Percentiles rank a stretch among this genome's conserved stretches.
phyloP scores from a whole-genome alignment of 2,329 filamentous ascomycete species.

The Penicillium sp. region DNA sequence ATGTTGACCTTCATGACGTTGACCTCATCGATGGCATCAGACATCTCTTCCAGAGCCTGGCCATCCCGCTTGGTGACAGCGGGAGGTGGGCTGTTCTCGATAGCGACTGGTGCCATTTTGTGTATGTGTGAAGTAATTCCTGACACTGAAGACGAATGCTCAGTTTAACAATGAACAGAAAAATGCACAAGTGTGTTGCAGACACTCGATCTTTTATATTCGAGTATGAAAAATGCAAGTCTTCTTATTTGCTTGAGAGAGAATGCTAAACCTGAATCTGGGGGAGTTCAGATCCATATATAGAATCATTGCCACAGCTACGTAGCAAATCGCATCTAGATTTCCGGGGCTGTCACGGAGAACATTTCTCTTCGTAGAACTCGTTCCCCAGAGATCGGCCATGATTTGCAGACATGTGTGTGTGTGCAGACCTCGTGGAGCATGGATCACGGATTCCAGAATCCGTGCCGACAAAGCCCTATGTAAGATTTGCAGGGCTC shows the following conservation, averaged over 20 bases:
- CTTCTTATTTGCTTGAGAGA: neutral
- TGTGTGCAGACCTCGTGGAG: constrained; percentile 11
- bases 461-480: constrained; percentile 24
- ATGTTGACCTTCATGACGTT: constrained; percentile 60
- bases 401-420: constrained; percentile 19
- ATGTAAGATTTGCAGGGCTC: neutral
- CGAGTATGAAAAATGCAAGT: neutral
- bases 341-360: constrained; percentile 17
- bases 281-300: constrained; percentile 14
- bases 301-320: constrained; percentile 5
- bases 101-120: constrained; percentile 33
- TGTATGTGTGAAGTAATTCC: neutral
- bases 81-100: constrained; percentile 22
- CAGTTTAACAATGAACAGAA: neutral
- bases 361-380: constrained; percentile 2
- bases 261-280: neutral
- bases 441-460: constrained; percentile 31
- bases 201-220: neutral
- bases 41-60: constrained; percentile 58
- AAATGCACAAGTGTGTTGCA: neutral
- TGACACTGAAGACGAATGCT: neutral
- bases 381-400: constrained; percentile 4
- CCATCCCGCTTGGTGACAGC: constrained; percentile 51
- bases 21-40: constrained; percentile 60
- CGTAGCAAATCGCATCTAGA: constrained; percentile 16